These are phyloP conservation scores for Cucumis cinereus DNA, from an alignment of 306 rosid genomes.

Conservation along the genomic window DNA sequence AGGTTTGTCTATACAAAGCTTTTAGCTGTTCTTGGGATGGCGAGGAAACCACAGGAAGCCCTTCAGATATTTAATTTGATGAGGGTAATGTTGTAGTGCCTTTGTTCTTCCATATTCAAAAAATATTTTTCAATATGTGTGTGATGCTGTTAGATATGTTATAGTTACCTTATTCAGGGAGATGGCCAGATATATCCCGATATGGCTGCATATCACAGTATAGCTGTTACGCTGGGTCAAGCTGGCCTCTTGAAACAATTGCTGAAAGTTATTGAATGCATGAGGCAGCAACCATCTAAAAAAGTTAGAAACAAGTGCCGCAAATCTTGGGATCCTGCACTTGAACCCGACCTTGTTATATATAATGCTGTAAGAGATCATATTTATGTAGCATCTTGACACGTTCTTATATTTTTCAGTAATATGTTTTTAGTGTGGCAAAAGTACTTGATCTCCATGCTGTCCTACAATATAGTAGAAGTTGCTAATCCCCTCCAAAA, in stretches of 20 bases:
- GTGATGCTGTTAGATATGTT: slow-evolving; percentile 15
- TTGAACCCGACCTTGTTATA: slow-evolving; percentile 75
- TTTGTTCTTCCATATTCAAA: slow-evolving; percentile 14
- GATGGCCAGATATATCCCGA: slow-evolving; percentile 67
- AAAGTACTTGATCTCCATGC: neutral
- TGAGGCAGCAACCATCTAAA: slow-evolving; percentile 62
- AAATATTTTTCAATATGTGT: slow-evolving; percentile 6
- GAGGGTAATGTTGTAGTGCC: slow-evolving; percentile 49
- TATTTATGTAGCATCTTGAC: slow-evolving; percentile 4
- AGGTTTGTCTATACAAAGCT: slow-evolving; percentile 93
- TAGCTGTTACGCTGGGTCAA: slow-evolving; percentile 92
- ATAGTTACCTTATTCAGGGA: slow-evolving; percentile 39
- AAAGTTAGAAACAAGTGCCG: slow-evolving; percentile 18
- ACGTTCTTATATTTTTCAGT: slow-evolving; percentile 14
- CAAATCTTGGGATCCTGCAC: slow-evolving; percentile 64
- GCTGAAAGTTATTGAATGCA: slow-evolving; percentile 55
- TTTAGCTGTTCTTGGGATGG: slow-evolving; percentile 78
- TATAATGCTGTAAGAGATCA: slow-evolving; percentile 71
- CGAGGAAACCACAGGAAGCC: slow-evolving; percentile 74
- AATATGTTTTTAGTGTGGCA: neutral
- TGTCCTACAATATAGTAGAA: neutral
- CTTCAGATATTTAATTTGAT: slow-evolving; percentile 57
- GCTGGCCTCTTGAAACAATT: slow-evolving; percentile 69
- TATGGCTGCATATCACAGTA: slow-evolving; percentile 85
- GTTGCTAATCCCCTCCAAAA: slow-evolving; percentile 11